Conservation (phyloP, 139 green algal genomes). For the Chloropicon primus region DNA sequence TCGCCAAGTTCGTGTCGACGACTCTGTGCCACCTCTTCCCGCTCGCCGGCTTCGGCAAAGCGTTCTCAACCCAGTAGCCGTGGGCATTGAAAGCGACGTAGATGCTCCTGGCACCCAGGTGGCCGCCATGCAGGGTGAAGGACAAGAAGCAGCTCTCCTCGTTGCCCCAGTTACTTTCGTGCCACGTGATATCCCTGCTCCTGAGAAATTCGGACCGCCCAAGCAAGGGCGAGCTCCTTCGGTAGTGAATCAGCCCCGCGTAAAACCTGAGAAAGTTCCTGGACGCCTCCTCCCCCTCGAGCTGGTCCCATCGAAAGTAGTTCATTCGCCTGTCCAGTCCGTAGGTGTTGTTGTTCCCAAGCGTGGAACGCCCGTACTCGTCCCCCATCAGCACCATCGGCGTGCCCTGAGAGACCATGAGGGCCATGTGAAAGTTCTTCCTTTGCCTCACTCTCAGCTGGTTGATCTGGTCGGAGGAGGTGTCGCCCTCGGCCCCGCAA, state of each 20-base stretch:
- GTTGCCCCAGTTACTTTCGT: conserved; percentile 91
- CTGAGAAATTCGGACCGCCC: neutral
- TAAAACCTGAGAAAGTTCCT: neutral
- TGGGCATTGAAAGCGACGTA: conserved; percentile 92
- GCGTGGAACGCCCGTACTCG: conserved; percentile 88
- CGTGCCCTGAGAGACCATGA: conserved; percentile 64
- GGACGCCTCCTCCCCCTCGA: neutral
- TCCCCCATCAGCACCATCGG: conserved; percentile 96
- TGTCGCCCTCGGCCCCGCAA: conserved; percentile 80
- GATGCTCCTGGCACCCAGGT: conserved; percentile 41
- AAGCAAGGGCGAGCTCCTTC: neutral
- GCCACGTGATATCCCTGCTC: conserved; percentile 81
- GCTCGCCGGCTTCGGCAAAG: conserved; percentile 39
- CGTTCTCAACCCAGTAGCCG: conserved; percentile 33
- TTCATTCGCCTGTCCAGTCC: conserved; percentile 67
- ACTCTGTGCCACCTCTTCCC: conserved; percentile 68
- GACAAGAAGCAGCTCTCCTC: conserved; percentile 79
- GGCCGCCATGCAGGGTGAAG: conserved; percentile 77
- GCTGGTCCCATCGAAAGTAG: neutral
- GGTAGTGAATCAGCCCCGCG: neutral
- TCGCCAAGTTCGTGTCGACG: conserved; percentile 87
- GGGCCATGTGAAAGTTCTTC: conserved; percentile 69
- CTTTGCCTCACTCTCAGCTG: conserved; percentile 33
- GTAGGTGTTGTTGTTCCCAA: conserved; percentile 99
- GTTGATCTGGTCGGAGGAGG: conserved; percentile 28